A percentile compares a stretch with the other conserved stretches of the same genome.
Conservation (phyloP, 371 early-diverging fungal species). For the Encephalitozoon intestinalis region DNA sequence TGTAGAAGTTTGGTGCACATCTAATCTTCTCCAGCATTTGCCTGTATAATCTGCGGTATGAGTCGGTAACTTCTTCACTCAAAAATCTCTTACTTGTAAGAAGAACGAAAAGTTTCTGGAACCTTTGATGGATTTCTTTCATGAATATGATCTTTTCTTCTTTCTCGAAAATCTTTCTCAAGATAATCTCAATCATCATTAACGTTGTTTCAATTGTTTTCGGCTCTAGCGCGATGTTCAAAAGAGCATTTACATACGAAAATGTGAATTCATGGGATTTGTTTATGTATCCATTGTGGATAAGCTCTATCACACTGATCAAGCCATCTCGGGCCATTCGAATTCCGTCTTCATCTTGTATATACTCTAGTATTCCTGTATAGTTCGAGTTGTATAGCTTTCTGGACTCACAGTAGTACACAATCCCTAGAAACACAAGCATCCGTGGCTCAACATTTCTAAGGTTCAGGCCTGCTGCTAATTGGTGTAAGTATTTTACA, state of each 20-base stretch:
- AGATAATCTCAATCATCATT: conserved; percentile 1
- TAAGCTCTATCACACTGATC: conserved; percentile 15
- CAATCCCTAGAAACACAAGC: conserved; percentile 14
- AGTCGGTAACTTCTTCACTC: not conserved
- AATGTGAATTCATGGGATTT: conserved; percentile 1
- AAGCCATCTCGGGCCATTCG: conserved; percentile 42
- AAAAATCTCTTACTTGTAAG: not conserved
- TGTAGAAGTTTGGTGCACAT: conserved; percentile 17
- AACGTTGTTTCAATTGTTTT: not conserved
- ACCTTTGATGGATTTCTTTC: not conserved
- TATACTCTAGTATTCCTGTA: conserved; percentile 50
- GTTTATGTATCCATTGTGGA: conserved; percentile 18
- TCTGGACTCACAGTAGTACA: conserved; percentile 46
- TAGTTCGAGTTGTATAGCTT: conserved; percentile 55
- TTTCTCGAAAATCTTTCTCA: not conserved
- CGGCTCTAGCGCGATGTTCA: not conserved
- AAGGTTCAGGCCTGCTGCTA: not conserved
- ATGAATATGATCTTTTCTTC: not conserved
- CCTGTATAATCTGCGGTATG: not conserved
- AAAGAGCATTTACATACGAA: conserved; percentile 1
- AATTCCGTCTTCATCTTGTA: conserved; percentile 53
- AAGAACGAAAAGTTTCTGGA: not conserved
- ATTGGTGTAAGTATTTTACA: not conserved
- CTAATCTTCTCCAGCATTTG: not conserved
- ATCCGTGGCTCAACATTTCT: not conserved